Evolutionary conservation across 768 basidiomycete species (phyloP).

Genomic region (Suillus subaureus): DNA sequence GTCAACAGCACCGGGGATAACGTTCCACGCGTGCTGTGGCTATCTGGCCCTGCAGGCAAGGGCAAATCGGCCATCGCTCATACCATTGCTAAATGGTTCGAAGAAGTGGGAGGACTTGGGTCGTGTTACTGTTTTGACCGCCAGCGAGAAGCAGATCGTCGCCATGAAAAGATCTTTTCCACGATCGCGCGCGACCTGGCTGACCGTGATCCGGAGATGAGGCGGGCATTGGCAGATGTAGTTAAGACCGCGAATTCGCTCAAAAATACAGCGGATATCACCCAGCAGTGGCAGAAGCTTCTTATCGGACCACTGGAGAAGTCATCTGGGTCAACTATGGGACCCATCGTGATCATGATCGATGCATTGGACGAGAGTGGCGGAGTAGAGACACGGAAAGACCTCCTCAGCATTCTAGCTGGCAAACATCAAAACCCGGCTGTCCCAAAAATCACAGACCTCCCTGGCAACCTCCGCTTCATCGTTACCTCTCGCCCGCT

Average conservation of each 20-base stretch:
- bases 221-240: neutral
- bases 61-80: slow-evolving; percentile 25
- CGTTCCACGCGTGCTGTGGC: slow-evolving; percentile 20
- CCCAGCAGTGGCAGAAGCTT: no score
- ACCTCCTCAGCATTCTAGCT: no score
- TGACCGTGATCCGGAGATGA: neutral
- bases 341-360: no score
- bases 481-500: no score
- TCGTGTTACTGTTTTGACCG: slow-evolving; percentile 15
- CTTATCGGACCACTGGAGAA: no score
- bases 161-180: slow-evolving; percentile 15
- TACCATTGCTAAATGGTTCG: slow-evolving; percentile 12
- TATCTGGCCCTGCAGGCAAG: slow-evolving; percentile 26
- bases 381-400: no score
- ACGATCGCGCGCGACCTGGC: slow-evolving; percentile 25
- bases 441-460: no score
- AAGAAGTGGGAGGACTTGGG: slow-evolving; percentile 15
- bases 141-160: slow-evolving; percentile 8
- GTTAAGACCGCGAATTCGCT: neutral
- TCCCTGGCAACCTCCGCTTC: no score
- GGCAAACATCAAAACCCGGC: no score
- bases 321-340: no score
- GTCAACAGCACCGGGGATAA: slow-evolving; percentile 13
- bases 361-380: no score
- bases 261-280: no score